Evolutionary conservation across 208 protist genomes (phyloP).

Genomic region (Trypanosoma caninum): DNA sequence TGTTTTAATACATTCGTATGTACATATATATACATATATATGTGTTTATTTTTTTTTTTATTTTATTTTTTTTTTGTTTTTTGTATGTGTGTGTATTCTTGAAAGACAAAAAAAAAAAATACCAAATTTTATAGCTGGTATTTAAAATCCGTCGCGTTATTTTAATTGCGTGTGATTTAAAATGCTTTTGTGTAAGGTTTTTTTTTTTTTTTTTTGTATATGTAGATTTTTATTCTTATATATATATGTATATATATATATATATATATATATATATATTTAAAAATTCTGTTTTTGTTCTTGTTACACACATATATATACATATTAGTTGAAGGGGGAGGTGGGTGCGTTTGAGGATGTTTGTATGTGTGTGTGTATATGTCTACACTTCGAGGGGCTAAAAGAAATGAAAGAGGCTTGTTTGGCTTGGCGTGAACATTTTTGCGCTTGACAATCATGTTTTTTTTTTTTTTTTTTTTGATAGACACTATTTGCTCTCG

Average conservation of each 20-base stretch:
- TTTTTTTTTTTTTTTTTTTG: neutral
- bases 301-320: no score
- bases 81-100: neutral
- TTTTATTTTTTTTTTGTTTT: conserved; percentile 10
- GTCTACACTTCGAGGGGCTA: no score
- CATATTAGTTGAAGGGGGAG: no score
- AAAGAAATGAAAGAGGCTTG: neutral
- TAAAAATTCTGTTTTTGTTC: no score
- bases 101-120: no score
- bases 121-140: no score
- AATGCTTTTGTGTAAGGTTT: no score
- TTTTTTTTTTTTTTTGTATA: no score
- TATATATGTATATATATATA: no score
- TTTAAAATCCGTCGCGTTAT: no score
- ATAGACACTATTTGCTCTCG: neutral
- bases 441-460: conserved; percentile 4
- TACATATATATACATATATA: conserved; percentile 6
- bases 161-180: no score
- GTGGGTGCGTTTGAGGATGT: neutral
- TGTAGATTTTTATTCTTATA: conserved; percentile 1
- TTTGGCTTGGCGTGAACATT: conserved; percentile 11
- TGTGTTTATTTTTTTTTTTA: conserved; percentile 23
- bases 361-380: conserved; percentile 1
- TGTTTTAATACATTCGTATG: conserved; percentile 6
- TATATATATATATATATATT: no score